Percentiles rank a stretch among this genome's conserved stretches.
Conservation (phyloP, 768 basidiomycete genomes). For the Pisolithus marmoratus region DNA sequence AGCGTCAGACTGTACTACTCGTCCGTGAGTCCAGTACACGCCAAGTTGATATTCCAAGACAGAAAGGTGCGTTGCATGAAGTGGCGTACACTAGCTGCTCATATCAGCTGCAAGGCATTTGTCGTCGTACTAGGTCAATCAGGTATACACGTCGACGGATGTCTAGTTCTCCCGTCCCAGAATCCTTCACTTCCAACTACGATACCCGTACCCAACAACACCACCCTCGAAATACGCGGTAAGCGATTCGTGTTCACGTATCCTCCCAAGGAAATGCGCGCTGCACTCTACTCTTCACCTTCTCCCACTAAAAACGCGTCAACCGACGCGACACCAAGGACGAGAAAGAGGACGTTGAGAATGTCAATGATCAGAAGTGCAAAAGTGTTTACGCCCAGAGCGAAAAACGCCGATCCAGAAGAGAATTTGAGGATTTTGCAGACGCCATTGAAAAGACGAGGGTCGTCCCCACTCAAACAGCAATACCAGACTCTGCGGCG, state of each 20-base stretch:
- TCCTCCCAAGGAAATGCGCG: conserved; percentile 66
- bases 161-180: conserved; percentile 47
- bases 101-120: conserved; percentile 47
- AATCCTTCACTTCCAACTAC: conserved; percentile 36
- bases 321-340: background rate
- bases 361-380: conserved; percentile 74
- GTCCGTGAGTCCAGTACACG: conserved; percentile 57
- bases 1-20: conserved; percentile 67
- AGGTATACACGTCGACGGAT: conserved; percentile 60
- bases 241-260: conserved; percentile 72
- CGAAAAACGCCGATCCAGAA: conserved; percentile 45
- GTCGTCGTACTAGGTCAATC: conserved; percentile 53
- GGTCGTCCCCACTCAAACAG: conserved; percentile 11
- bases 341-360: conserved; percentile 42
- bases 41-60: conserved; percentile 58
- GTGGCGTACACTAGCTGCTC: background rate
- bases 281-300: conserved; percentile 46
- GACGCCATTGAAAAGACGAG: conserved; percentile 28
- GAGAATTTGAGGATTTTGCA: conserved; percentile 63
- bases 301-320: conserved; percentile 14
- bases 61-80: conserved; percentile 41
- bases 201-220: conserved; percentile 60
- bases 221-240: conserved; percentile 60
- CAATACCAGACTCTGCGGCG: background rate
- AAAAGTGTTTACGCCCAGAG: conserved; percentile 66